Conservation (phyloP, 176 grass and related monocot genomes). For the Hordeum marinum region DNA sequence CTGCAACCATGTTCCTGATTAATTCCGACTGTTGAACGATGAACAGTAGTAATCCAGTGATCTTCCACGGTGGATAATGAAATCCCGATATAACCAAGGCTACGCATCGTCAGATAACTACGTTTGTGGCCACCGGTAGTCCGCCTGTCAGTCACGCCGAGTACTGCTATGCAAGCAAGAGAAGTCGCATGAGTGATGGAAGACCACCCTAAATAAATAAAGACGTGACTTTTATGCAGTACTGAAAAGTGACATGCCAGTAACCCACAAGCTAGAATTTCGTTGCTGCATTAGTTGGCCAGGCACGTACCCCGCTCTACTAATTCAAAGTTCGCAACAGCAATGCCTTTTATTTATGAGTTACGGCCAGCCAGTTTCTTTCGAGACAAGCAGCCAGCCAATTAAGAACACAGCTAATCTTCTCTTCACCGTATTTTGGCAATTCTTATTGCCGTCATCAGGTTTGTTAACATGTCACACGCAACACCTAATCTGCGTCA, state of each 20-base stretch:
- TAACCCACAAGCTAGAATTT: background rate
- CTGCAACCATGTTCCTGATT: background rate
- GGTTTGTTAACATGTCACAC: conserved; percentile 22
- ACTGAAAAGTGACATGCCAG: conserved; percentile 4
- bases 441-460: background rate
- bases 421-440: background rate
- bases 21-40: background rate
- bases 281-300: background rate
- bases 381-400: background rate
- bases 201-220: background rate
- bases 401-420: background rate
- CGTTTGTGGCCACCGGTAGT: background rate
- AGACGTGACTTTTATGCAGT: background rate
- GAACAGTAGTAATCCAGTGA: background rate
- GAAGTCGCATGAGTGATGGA: background rate
- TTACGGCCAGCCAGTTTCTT: background rate
- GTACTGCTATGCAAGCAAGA: background rate
- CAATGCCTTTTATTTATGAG: background rate
- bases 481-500: conserved; percentile 13
- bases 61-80: background rate
- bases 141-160: background rate
- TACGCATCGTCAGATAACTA: background rate
- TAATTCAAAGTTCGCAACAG: background rate
- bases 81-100: background rate
- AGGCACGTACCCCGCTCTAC: background rate